Percentiles rank a stretch among this genome's conserved stretches.
These are phyloP conservation scores for Millerozyma miso DNA, from an alignment of 805 yeast species.

Conservation along the genomic window DNA sequence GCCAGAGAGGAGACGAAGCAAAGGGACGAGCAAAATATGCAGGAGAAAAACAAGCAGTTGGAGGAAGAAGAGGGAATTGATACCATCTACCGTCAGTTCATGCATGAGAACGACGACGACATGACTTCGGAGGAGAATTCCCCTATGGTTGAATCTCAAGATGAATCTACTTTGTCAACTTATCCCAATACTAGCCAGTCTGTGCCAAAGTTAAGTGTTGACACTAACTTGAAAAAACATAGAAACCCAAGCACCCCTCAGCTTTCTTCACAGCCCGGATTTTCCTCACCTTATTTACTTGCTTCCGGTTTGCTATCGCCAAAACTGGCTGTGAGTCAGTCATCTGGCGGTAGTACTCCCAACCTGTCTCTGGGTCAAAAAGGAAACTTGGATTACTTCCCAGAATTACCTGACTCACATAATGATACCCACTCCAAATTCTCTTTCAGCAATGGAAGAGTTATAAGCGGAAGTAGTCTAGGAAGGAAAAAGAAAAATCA, in stretches of 20 bases:
- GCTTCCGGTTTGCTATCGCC: constrained; percentile 63
- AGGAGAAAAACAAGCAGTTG: constrained; percentile 35
- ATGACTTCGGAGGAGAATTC: constrained; percentile 27
- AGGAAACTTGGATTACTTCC: constrained; percentile 3
- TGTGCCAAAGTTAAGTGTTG: constrained; percentile 29
- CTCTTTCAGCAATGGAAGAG: constrained; percentile 21
- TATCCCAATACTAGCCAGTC: constrained; percentile 2
- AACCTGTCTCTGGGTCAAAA: constrained; percentile 6
- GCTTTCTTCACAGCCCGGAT: constrained; percentile 36
- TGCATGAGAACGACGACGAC: constrained; percentile 15
- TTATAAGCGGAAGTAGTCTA: constrained; percentile 14
- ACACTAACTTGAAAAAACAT: constrained; percentile 19
- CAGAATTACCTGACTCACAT: constrained; percentile 13
- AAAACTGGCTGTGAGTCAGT: constrained; percentile 22
- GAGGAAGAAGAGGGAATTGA: constrained; percentile 9
- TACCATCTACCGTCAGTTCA: constrained; percentile 5
- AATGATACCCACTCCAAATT: constrained; percentile 16
- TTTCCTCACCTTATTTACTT: constrained; percentile 64
- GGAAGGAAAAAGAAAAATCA: constrained; percentile 12
- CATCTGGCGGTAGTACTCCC: constrained; percentile 13
- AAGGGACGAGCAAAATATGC: constrained; percentile 48
- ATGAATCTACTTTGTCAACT: constrained; percentile 30
- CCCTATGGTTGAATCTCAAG: constrained; percentile 28
- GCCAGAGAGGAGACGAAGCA: constrained; percentile 71
- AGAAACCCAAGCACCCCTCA: constrained; percentile 39